Percentiles rank a stretch among this genome's conserved stretches.
Evolutionary conservation across 257 asterid genomes (phyloP).

Genomic region (Verbascum thapsus): DNA sequence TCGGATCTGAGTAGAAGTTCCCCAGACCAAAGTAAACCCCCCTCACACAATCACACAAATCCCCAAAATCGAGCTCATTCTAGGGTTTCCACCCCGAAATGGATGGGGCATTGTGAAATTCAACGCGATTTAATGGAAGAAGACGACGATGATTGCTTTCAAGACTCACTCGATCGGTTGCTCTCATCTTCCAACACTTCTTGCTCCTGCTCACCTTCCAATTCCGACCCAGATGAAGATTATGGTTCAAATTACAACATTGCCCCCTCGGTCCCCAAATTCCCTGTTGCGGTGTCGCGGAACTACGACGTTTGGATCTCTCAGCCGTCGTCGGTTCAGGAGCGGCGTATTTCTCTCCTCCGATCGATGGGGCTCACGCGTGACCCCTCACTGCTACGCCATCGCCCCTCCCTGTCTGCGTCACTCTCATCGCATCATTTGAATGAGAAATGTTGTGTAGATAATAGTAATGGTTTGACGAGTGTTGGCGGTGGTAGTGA

Average conservation of each 20-base stretch:
- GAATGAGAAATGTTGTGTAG: constrained; percentile 25
- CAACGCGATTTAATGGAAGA: constrained; percentile 44
- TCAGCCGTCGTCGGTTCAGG: constrained; percentile 80
- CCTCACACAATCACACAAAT: constrained; percentile 36
- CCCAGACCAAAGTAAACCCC: constrained; percentile 42
- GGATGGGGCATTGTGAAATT: constrained; percentile 53
- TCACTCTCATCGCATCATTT: constrained; percentile 38
- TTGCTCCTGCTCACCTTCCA: constrained; percentile 63
- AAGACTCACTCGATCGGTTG: constrained; percentile 80
- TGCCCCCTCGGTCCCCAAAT: constrained; percentile 44
- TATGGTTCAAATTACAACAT: constrained; percentile 37
- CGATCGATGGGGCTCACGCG: constrained; percentile 76
- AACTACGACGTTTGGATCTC: constrained; percentile 93
- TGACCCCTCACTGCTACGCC: constrained; percentile 76
- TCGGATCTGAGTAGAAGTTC: constrained; percentile 80
- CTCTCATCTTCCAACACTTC: constrained; percentile 79
- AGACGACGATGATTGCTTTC: constrained; percentile 58
- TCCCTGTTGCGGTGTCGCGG: constrained; percentile 52
- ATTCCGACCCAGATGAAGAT: constrained; percentile 60
- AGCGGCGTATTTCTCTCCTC: constrained; percentile 81
- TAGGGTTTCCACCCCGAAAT: constrained; percentile 35
- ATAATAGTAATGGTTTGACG: constrained; percentile 16
- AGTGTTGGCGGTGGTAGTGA: constrained; percentile 15
- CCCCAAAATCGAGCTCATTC: constrained; percentile 20
- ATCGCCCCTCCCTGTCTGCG: constrained; percentile 50